phyloP scores from a whole-genome alignment of 2,329 filamentous ascomycete genomes.

The Rutstroemia sp. region DNA sequence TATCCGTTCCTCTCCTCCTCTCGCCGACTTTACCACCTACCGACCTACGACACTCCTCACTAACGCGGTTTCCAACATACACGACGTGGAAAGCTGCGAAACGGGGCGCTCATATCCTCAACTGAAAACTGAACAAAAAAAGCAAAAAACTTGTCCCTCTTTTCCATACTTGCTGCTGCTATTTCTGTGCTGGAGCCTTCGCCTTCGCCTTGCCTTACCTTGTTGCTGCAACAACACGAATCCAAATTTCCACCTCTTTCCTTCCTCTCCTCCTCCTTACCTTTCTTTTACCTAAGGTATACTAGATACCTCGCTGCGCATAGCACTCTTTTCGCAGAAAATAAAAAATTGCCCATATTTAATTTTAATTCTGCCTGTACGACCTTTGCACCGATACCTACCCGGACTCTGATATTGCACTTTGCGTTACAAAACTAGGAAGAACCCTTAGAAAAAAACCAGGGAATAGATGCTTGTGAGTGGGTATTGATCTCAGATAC shows the following conservation, averaged over 20 bases:
- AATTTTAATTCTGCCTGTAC: not conserved
- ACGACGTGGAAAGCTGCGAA: too few species aligned
- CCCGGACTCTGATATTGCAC: not conserved
- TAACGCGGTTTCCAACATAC: too few species aligned
- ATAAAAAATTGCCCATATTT: not conserved
- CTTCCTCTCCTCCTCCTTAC: not conserved
- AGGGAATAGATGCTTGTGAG: constrained; percentile 7
- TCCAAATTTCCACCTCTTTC: not conserved
- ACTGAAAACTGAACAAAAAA: too few species aligned
- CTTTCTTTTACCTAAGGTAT: not conserved
- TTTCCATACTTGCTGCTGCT: not conserved
- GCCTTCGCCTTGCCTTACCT: not conserved
- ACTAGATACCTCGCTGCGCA: not conserved
- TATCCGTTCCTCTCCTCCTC: too few species aligned
- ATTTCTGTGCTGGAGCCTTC: not conserved
- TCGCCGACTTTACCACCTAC: too few species aligned
- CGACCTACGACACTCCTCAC: too few species aligned
- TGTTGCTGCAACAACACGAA: not conserved
- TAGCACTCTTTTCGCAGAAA: not conserved
- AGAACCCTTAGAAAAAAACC: constrained; percentile 7
- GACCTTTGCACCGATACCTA: not conserved
- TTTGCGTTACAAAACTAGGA: constrained; percentile 6
- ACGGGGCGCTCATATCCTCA: too few species aligned
- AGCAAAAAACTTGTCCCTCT: too few species aligned
- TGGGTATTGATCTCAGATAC: constrained; percentile 10